Conservation (phyloP, 2,329 filamentous ascomycete species). For the Stachybotrys echinatus region DNA sequence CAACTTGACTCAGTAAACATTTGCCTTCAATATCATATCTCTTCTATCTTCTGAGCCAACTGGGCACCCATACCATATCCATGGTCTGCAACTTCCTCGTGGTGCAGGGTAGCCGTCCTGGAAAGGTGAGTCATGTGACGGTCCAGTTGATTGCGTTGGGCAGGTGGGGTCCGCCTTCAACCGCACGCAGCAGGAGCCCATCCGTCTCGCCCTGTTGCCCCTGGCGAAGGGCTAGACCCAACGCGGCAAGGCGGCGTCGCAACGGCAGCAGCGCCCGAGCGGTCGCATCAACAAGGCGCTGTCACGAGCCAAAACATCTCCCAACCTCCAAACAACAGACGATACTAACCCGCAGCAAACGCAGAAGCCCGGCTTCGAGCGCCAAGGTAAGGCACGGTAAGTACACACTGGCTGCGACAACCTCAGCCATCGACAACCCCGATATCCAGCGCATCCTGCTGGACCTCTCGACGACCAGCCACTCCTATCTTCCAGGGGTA, state of each 20-base stretch:
- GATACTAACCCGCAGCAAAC: neutral
- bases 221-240: neutral
- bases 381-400: constrained; percentile 1
- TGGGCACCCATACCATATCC: no score
- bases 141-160: neutral
- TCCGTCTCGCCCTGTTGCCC: neutral
- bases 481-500: neutral
- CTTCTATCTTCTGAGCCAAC: no score
- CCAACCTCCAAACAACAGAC: neutral
- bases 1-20: no score
- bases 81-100: no score
- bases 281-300: neutral
- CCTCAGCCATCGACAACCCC: neutral
- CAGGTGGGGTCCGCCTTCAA: neutral
- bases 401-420: neutral
- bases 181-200: no score
- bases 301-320: constrained; percentile 1
- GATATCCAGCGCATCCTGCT: neutral
- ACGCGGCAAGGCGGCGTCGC: neutral
- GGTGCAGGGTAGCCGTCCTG: no score
- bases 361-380: neutral
- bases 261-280: neutral
- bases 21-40: no score
- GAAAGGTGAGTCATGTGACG: no score
- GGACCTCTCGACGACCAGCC: neutral